These are phyloP conservation scores for Beauveria medogensis DNA, from an alignment of 2,329 filamentous ascomycete genomes.

Conservation along the genomic window DNA sequence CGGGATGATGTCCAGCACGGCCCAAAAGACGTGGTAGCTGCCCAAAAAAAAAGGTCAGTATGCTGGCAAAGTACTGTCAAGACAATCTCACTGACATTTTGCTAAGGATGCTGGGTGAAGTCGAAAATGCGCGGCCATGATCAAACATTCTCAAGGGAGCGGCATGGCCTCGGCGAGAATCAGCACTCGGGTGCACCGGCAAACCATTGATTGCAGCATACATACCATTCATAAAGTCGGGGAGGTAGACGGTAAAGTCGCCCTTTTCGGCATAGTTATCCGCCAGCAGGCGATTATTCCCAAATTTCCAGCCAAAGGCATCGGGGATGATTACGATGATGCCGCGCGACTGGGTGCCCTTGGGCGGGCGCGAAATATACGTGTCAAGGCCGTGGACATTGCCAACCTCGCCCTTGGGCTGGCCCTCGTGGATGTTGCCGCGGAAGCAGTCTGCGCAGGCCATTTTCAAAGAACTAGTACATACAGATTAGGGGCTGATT, in stretches of 20 bases:
- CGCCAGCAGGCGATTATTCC: constrained; percentile 44
- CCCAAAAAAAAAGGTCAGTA: not conserved
- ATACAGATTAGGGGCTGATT: no score
- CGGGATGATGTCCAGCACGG: constrained; percentile 22
- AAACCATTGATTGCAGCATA: not conserved
- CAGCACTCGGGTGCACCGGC: not conserved
- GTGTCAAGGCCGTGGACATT: constrained; percentile 39
- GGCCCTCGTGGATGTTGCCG: constrained; percentile 36
- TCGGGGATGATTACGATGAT: constrained; percentile 48
- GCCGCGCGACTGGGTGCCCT: constrained; percentile 28
- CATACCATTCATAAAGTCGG: constrained; percentile 44
- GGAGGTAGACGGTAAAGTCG: constrained; percentile 42
- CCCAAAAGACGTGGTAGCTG: constrained; percentile 20
- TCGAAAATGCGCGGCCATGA: constrained; percentile 19
- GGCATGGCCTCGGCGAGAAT: constrained; percentile 18
- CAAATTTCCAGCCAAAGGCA: constrained; percentile 46
- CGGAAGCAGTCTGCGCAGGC: constrained; percentile 36
- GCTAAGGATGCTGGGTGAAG: constrained; percentile 15
- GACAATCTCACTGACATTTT: constrained; percentile 21
- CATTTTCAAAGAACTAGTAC: constrained; percentile 17
- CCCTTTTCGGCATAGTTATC: constrained; percentile 46
- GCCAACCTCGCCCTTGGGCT: constrained; percentile 35
- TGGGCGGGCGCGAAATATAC: constrained; percentile 34
- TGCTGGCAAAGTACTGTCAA: not conserved
- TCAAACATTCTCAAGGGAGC: constrained; percentile 25